These are phyloP conservation scores for Vinca minor DNA, from an alignment of 257 asterid genomes.

Conservation along the genomic window DNA sequence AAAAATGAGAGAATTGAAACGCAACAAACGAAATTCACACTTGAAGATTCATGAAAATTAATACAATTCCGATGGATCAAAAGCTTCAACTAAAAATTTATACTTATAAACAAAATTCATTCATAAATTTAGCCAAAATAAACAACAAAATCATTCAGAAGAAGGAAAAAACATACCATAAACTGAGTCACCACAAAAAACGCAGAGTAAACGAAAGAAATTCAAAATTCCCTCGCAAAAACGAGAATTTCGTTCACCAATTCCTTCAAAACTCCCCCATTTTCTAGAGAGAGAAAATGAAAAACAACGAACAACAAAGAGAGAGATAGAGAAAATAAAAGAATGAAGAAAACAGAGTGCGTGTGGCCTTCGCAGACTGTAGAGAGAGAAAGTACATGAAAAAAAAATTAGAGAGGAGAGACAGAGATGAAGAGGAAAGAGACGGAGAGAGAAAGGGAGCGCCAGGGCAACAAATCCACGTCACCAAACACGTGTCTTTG, in stretches of 20 bases:
- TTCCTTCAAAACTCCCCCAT: slow-evolving; percentile 19
- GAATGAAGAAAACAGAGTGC: slow-evolving; percentile 19
- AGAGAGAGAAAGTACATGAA: slow-evolving; percentile 47
- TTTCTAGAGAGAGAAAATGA: slow-evolving; percentile 13
- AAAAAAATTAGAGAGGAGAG: slow-evolving; percentile 6
- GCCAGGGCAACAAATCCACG: slow-evolving; percentile 80
- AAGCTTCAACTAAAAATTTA: not conserved
- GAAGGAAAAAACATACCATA: not conserved
- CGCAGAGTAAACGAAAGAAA: not conserved
- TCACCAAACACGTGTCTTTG: slow-evolving; percentile 74
- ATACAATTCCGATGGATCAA: not conserved
- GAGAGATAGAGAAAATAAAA: not conserved
- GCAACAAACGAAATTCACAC: not conserved
- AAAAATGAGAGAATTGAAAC: not conserved
- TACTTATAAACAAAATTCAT: not conserved
- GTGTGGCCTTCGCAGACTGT: slow-evolving; percentile 29
- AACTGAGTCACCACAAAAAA: not conserved
- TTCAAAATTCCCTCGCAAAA: not conserved
- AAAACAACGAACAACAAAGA: not conserved
- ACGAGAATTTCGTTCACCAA: slow-evolving; percentile 1
- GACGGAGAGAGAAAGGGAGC: slow-evolving; percentile 24
- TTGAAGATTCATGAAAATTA: not conserved
- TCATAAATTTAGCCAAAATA: not conserved
- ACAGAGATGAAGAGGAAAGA: not conserved
- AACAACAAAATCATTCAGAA: slow-evolving; percentile 1